These are phyloP conservation scores for Nakazawaea peltata DNA, from an alignment of 805 yeast species.

Conservation along the genomic window DNA sequence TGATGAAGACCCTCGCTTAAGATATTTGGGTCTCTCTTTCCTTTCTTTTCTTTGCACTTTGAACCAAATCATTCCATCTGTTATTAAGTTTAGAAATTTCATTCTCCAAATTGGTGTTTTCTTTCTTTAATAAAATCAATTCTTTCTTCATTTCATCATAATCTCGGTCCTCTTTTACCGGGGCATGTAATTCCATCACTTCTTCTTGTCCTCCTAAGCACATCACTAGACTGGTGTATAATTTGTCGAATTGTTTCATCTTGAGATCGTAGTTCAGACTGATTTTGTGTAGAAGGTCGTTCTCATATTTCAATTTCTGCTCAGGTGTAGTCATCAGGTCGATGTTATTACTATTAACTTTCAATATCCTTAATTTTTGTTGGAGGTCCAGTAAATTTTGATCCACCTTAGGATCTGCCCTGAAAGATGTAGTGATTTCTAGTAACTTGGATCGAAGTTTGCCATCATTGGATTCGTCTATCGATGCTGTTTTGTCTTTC, in stretches of 20 bases:
- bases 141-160: neutral
- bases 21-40: conserved; percentile 31
- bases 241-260: neutral
- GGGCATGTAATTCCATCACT: neutral
- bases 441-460: neutral
- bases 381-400: conserved; percentile 1
- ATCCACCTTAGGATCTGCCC: conserved; percentile 1
- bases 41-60: conserved; percentile 50
- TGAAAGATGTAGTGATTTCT: neutral
- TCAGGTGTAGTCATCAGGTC: conserved; percentile 9
- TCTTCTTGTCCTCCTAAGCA: neutral
- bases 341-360: conserved; percentile 9
- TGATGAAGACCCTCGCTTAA: conserved; percentile 48
- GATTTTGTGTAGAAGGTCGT: conserved; percentile 7
- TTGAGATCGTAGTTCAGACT: conserved; percentile 3
- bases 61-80: conserved; percentile 61
- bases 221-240: neutral
- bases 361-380: conserved; percentile 6
- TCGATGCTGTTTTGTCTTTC: neutral
- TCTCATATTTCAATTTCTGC: conserved; percentile 10
- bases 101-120: conserved; percentile 19
- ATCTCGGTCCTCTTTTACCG: neutral
- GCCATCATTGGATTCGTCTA: neutral
- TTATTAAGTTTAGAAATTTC: conserved; percentile 37
- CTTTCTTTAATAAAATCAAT: conserved; percentile 17